Conservation (phyloP, 345 rosid species). For the Eutrema heterophyllum region DNA sequence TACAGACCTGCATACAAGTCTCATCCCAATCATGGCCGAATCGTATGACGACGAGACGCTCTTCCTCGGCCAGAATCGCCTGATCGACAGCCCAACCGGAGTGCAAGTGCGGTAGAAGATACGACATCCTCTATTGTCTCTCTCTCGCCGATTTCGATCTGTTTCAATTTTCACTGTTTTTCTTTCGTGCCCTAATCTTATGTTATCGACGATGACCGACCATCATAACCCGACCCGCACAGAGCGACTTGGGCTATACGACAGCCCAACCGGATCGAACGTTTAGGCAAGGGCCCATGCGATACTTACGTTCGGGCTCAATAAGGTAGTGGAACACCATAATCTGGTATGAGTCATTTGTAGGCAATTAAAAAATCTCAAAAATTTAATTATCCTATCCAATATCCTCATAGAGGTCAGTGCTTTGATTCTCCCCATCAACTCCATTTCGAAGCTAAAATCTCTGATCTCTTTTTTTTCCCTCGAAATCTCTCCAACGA, state of each 20-base stretch:
- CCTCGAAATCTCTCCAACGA: background rate
- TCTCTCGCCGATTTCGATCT: constrained; percentile 7
- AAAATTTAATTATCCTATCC: constrained; percentile 31
- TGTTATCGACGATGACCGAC: background rate
- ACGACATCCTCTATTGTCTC: constrained; percentile 47
- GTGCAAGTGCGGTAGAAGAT: constrained; percentile 83
- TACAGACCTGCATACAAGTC: constrained; percentile 84
- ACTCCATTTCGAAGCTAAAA: constrained; percentile 15
- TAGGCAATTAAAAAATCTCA: background rate
- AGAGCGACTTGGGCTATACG: background rate
- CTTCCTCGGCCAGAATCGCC: constrained; percentile 91
- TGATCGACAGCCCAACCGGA: constrained; percentile 97
- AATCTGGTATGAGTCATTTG: background rate
- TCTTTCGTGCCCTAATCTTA: background rate
- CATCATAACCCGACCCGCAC: background rate
- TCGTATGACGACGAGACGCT: constrained; percentile 82
- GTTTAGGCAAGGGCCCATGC: background rate
- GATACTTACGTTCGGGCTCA: background rate
- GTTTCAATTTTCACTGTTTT: background rate
- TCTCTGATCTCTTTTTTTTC: constrained; percentile 7
- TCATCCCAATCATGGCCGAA: constrained; percentile 98
- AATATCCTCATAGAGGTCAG: constrained; percentile 15
- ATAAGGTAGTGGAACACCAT: background rate
- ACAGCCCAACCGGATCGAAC: background rate
- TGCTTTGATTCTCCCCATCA: constrained; percentile 16